phyloP scores from a whole-genome alignment of 345 rosid species.

The Rhodamnia argentea region DNA sequence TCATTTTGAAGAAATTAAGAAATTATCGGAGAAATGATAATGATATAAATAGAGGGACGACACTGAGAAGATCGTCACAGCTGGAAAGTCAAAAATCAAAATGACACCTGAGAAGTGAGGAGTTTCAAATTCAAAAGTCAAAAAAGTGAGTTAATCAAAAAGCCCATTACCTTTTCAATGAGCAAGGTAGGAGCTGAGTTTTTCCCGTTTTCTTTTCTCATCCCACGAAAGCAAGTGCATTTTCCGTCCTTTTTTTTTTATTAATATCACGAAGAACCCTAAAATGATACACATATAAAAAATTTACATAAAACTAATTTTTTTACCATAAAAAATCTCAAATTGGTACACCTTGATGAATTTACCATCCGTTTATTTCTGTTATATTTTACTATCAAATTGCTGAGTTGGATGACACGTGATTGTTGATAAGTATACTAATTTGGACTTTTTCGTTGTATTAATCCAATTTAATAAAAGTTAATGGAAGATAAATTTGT shows the following conservation, averaged over 20 bases:
- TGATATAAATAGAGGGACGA: not conserved
- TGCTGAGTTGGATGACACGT: no score
- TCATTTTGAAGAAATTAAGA: not conserved
- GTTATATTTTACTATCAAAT: no score
- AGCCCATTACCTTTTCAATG: not conserved
- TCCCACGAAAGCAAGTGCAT: not conserved
- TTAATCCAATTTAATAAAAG: no score
- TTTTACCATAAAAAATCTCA: no score
- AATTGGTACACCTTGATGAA: no score
- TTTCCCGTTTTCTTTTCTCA: not conserved
- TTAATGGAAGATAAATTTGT: no score
- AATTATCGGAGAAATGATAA: not conserved
- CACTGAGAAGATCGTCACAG: not conserved
- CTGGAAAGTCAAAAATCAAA: not conserved
- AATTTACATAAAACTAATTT: no score
- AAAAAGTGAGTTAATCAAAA: not conserved
- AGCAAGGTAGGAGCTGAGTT: not conserved
- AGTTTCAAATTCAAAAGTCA: not conserved
- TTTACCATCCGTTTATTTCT: no score
- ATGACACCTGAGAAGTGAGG: not conserved
- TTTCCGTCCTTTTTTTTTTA: not conserved
- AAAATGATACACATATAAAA: no score
- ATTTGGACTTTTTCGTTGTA: no score
- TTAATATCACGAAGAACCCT: no score
- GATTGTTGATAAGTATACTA: no score